These are phyloP conservation scores for Colletotrichum tofieldiae DNA, from an alignment of 2,329 filamentous ascomycete species.

Conservation along the genomic window DNA sequence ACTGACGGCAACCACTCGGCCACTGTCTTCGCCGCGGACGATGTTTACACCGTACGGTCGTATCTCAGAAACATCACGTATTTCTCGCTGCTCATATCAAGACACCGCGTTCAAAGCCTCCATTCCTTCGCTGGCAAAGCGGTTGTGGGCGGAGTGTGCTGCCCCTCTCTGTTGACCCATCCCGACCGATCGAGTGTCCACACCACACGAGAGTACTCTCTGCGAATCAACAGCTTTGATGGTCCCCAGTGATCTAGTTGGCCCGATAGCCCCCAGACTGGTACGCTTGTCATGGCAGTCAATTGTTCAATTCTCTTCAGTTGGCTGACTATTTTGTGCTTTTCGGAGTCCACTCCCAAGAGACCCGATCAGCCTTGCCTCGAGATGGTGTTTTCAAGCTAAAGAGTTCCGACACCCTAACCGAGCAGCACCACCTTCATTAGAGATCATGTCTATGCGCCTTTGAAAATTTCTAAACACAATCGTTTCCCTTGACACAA, in stretches of 20 bases:
- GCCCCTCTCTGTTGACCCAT: constrained; percentile 1
- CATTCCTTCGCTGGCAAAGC: neutral
- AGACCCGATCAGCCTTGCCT: neutral
- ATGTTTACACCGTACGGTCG: neutral
- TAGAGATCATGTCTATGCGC: neutral
- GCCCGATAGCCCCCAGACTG: too few relatives aligned
- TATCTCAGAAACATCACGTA: neutral
- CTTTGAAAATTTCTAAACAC: neutral
- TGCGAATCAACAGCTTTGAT: constrained; percentile 13
- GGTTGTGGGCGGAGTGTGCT: neutral
- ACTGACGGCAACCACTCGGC: neutral
- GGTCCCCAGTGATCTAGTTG: neutral
- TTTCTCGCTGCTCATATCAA: neutral
- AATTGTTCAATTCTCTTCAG: neutral
- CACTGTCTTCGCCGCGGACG: neutral
- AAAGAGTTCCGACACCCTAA: constrained; percentile 2
- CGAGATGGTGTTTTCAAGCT: neutral
- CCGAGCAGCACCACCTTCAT: constrained; percentile 7
- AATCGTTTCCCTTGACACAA: neutral
- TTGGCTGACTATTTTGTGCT: neutral
- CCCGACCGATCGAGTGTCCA: constrained; percentile 1
- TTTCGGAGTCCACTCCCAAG: neutral
- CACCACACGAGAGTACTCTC: constrained; percentile 3
- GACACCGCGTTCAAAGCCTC: neutral
- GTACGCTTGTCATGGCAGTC: neutral